A percentile compares a stretch with the other conserved stretches of the same genome.
Conservation (phyloP, 23 red algal species). For the Pyropia yezoensis region DNA sequence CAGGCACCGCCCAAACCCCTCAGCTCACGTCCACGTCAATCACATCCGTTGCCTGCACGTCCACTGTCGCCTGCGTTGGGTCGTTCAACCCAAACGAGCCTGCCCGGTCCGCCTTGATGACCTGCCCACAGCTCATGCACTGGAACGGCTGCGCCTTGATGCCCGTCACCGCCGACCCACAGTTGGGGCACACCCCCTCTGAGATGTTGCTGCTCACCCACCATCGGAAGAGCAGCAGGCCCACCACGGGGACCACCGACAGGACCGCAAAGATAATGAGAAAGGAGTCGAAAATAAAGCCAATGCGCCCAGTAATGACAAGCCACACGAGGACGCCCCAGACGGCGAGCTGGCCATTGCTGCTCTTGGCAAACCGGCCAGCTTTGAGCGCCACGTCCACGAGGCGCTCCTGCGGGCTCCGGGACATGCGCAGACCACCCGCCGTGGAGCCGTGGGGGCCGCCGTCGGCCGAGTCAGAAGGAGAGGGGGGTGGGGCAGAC, state of each 20-base stretch:
- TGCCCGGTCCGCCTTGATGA: conserved; percentile 35
- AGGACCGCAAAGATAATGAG: conserved; percentile 61
- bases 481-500: too few relatives aligned
- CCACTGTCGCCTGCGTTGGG: conserved; percentile 52
- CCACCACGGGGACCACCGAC: conserved; percentile 54
- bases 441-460: too few relatives aligned
- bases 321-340: conserved; percentile 77
- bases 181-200: conserved; percentile 63
- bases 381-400: conserved; percentile 27
- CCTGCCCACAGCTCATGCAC: conserved; percentile 55
- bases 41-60: conserved; percentile 63
- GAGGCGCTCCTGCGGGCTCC: conserved; percentile 1
- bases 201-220: conserved; percentile 55
- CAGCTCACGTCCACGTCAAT: conserved; percentile 11
- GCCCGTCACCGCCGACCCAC: conserved; percentile 43
- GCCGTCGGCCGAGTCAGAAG: not conserved
- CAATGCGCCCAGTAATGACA: conserved; percentile 67
- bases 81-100: conserved; percentile 63
- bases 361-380: conserved; percentile 45
- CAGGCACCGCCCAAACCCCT: too few relatives aligned
- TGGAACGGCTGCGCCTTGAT: conserved; percentile 41
- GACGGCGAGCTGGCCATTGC: conserved; percentile 45
- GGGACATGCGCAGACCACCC: too few relatives aligned
- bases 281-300: conserved; percentile 78
- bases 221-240: conserved; percentile 61